phyloP scores from a whole-genome alignment of 345 rosid species.

The Microthlaspi erraticum region DNA sequence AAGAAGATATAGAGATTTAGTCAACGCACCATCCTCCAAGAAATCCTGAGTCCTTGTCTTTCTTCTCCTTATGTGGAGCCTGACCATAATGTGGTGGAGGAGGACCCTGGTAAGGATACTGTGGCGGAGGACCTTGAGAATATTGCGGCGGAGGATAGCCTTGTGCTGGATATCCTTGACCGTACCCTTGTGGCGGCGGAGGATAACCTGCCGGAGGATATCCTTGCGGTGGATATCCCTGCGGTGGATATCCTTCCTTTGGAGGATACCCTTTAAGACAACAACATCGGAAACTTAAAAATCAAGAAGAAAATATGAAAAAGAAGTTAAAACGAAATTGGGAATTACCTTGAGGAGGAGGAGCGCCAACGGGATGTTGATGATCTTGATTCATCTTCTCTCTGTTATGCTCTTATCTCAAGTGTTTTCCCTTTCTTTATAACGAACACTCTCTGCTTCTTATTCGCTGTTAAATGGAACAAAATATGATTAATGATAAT shows the following conservation, averaged over 20 bases:
- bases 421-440: conserved; percentile 14
- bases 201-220: conserved; percentile 43
- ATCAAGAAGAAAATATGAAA: not conserved
- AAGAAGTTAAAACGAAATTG: not conserved
- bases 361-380: conserved; percentile 64
- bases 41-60: conserved; percentile 50
- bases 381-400: conserved; percentile 60
- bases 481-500: conserved; percentile 18
- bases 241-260: conserved; percentile 47
- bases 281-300: conserved; percentile 2
- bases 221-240: conserved; percentile 49
- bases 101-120: conserved; percentile 46
- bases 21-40: conserved; percentile 65
- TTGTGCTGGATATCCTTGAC: conserved; percentile 50
- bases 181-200: conserved; percentile 47
- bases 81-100: conserved; percentile 44
- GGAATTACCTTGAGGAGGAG: conserved; percentile 83
- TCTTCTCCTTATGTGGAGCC: conserved; percentile 33
- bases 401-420: conserved; percentile 29
- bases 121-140: conserved; percentile 53
- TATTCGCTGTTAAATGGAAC: conserved; percentile 38
- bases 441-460: conserved; percentile 22
- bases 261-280: conserved; percentile 43
- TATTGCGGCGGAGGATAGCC: conserved; percentile 59
- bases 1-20: not conserved